Evolutionary conservation across 257 asterid species (phyloP).

Genomic region (Gynochthodes officinalis): DNA sequence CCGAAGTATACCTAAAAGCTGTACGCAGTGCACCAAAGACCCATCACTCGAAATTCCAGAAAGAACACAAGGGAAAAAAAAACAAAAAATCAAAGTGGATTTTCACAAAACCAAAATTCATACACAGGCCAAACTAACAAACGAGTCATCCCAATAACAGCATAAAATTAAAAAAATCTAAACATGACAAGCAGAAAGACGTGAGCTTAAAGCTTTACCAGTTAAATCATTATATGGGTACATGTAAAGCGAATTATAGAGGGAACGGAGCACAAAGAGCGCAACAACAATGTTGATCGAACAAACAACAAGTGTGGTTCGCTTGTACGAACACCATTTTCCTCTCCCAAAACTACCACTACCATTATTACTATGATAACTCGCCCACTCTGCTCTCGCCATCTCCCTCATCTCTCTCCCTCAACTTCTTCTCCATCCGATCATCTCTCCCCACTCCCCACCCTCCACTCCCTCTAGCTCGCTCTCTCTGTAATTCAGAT

Average conservation of each 20-base stretch:
- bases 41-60: constrained; percentile 6
- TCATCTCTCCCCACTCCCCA: constrained; percentile 27
- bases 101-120: neutral
- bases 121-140: constrained; percentile 6
- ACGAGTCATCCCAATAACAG: constrained; percentile 17
- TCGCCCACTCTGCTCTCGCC: constrained; percentile 78
- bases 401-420: constrained; percentile 32
- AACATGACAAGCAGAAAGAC: neutral
- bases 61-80: constrained; percentile 7
- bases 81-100: constrained; percentile 12
- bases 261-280: constrained; percentile 71
- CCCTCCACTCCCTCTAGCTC: too few relatives aligned
- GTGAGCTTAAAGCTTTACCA: constrained; percentile 33
- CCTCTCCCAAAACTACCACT: constrained; percentile 40
- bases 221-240: constrained; percentile 51
- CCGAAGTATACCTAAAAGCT: constrained; percentile 67
- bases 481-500: neutral
- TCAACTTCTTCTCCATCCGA: constrained; percentile 39
- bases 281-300: constrained; percentile 71
- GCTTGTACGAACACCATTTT: constrained; percentile 71
- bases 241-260: constrained; percentile 62
- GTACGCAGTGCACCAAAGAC: constrained; percentile 15
- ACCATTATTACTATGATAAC: constrained; percentile 16
- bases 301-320: constrained; percentile 60
- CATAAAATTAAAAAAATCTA: neutral